Evolutionary conservation across 2,329 filamentous ascomycete species (phyloP), one percentile per base, ranked within the genome.

Genomic region (Mycosphaerelloides madeirae): DNA sequence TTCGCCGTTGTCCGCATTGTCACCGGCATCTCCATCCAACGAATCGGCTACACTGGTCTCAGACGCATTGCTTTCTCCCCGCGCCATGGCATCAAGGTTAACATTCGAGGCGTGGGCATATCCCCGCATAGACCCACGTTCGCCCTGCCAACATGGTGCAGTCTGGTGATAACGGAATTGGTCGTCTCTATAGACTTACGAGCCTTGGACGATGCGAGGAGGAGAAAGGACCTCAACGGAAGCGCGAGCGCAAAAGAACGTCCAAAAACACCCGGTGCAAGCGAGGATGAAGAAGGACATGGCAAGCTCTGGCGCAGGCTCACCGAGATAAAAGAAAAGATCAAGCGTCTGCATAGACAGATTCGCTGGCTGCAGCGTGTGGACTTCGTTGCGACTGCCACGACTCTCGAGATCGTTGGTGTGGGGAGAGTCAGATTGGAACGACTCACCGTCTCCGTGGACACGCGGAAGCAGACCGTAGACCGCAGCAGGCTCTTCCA

Each of bases 121-220:
- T 85, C 87, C 45, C 69, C 97, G 52, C 93, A 98, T 68, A 83
- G 90, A 3, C 93, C 93, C 11, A 97, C 93, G 5, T 97, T 98
- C 68, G 88, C 91, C 36, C 89, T 97, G 65, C 93, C 93, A 34
- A 97, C 94, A 51, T 97, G 91, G 89, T 73, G 95, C 58, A 97
- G 90, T 65, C 76, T 98, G 39, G 86, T 93, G 7, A 70, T 98
- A 48, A 87, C 81, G 59, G 93, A 96, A 63, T 73, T 96, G 38
- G 85, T 83, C 38, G 76, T 98, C 39, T 94, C 87, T 0, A 66
- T 97, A 33, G 87, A 98, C 62, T 72, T 89, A 35, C 77, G 79
- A 48, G 77, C 80, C 37, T 67, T 93, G 32, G 78, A 62, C 11
- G 55, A 59, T 14, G 39, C 43, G 12, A 42, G 12, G 22, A 49